Percentiles rank a stretch among this genome's conserved stretches.
These are phyloP conservation scores for Schizopora paradoxa DNA, from an alignment of 1,284 basidiomycete species.

Conservation along the genomic window DNA sequence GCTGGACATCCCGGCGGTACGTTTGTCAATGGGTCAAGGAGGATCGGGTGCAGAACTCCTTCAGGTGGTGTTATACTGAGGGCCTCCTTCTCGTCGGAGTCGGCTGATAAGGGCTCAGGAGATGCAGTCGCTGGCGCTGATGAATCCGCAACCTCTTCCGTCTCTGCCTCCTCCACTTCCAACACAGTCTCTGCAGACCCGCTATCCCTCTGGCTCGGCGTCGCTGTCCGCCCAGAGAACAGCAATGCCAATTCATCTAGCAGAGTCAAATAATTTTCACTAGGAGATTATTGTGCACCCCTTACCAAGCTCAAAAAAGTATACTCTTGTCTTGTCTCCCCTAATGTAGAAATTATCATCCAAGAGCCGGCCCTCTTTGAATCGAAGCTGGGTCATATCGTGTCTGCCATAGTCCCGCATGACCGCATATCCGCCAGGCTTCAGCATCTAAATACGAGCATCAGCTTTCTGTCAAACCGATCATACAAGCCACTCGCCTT, in stretches of 20 bases:
- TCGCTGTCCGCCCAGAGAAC: slow-evolving; percentile 60
- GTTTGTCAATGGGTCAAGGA: background rate
- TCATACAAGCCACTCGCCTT: slow-evolving; percentile 38
- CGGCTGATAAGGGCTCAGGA: background rate
- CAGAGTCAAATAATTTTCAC: background rate
- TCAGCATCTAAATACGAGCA: slow-evolving; percentile 61
- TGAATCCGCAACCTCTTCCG: slow-evolving; percentile 12
- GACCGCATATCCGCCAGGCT: slow-evolving; percentile 81
- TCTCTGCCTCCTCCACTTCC: slow-evolving; percentile 31
- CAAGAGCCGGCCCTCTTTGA: slow-evolving; percentile 83
- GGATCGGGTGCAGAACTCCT: background rate
- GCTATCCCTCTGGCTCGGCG: slow-evolving; percentile 29
- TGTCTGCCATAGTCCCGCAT: slow-evolving; percentile 95
- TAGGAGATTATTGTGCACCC: slow-evolving; percentile 7
- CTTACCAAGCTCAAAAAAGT: slow-evolving; percentile 86
- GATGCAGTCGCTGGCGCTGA: slow-evolving; percentile 18
- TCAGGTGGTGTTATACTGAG: slow-evolving; percentile 13
- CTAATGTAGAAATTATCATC: slow-evolving; percentile 93
- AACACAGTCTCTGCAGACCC: slow-evolving; percentile 35
- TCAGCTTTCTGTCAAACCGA: background rate
- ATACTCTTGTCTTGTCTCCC: slow-evolving; percentile 94
- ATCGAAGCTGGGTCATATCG: slow-evolving; percentile 90
- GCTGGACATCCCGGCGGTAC: slow-evolving; percentile 10
- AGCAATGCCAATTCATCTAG: slow-evolving; percentile 78
- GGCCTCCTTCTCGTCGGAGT: slow-evolving; percentile 4